Conservation (phyloP, 2,329 filamentous ascomycete species). For the Pseudocercospora pini-densiflorae region DNA sequence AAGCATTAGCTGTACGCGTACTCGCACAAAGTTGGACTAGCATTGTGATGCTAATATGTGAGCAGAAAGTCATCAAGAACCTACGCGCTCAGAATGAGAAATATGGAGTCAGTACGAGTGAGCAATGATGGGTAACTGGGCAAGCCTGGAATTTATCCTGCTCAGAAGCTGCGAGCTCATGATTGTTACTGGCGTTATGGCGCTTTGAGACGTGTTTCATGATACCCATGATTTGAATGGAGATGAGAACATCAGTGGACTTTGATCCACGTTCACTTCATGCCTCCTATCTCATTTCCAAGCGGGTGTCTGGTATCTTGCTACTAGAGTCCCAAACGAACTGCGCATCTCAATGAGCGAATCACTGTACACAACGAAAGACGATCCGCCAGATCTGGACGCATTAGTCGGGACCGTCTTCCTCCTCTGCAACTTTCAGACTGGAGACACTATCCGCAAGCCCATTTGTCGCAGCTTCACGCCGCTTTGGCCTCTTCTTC, state of each 20-base stretch:
- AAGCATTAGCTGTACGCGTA: conserved; percentile 81
- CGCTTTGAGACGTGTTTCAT: background rate
- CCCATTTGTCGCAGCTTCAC: conserved; percentile 16
- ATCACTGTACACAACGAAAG: background rate
- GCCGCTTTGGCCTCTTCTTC: conserved; percentile 43
- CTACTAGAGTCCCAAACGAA: background rate
- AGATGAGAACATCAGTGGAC: background rate
- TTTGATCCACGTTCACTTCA: background rate
- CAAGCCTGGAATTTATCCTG: too few relatives aligned
- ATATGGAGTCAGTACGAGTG: conserved; percentile 11
- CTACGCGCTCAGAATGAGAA: conserved; percentile 48
- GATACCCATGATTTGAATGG: background rate
- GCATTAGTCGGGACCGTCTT: conserved; percentile 32
- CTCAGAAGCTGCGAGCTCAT: too few relatives aligned
- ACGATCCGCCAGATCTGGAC: background rate
- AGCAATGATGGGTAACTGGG: too few relatives aligned
- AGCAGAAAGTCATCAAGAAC: conserved; percentile 53
- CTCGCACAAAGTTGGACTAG: too few relatives aligned
- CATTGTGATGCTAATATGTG: background rate
- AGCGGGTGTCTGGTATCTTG: background rate
- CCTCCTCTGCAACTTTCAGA: conserved; percentile 24
- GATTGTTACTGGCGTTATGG: background rate
- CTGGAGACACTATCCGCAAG: conserved; percentile 23
- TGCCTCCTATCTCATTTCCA: background rate
- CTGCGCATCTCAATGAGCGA: background rate